Evolutionary conservation across 2,329 filamentous ascomycete genomes (phyloP).

Genomic region (Elsinoe perseae): DNA sequence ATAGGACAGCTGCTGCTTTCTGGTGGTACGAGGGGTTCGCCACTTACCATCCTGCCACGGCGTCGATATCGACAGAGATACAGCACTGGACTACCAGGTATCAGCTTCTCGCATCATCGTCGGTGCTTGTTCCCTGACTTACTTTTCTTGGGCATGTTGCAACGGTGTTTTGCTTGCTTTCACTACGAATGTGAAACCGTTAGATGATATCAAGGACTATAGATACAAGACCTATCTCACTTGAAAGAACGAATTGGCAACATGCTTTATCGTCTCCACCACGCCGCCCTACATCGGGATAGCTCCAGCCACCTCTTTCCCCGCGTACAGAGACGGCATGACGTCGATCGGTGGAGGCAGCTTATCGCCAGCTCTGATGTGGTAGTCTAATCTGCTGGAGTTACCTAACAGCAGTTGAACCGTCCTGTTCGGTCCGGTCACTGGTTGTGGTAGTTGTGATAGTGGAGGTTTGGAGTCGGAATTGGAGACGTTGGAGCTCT

Average conservation of each 20-base stretch:
- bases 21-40: neutral
- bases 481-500: conserved; percentile 2
- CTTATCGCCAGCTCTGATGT: neutral
- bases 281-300: neutral
- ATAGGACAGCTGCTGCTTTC: too few species aligned
- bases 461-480: neutral
- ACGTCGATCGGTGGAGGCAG: neutral
- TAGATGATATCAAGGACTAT: neutral
- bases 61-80: conserved; percentile 53
- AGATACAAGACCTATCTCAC: neutral
- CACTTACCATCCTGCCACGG: conserved; percentile 58
- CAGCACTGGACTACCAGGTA: conserved; percentile 11
- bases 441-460: neutral
- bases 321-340: neutral
- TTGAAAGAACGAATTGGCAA: neutral
- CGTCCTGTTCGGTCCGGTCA: neutral
- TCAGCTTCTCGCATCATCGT: neutral
- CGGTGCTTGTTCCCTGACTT: neutral
- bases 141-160: conserved; percentile 16
- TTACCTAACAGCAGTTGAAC: neutral
- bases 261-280: neutral
- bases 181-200: too few species aligned
- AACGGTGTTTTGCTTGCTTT: too few species aligned
- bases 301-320: neutral
- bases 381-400: neutral